phyloP scores from a whole-genome alignment of 352 stramenopile genomes.

The Pythium apleroticum region DNA sequence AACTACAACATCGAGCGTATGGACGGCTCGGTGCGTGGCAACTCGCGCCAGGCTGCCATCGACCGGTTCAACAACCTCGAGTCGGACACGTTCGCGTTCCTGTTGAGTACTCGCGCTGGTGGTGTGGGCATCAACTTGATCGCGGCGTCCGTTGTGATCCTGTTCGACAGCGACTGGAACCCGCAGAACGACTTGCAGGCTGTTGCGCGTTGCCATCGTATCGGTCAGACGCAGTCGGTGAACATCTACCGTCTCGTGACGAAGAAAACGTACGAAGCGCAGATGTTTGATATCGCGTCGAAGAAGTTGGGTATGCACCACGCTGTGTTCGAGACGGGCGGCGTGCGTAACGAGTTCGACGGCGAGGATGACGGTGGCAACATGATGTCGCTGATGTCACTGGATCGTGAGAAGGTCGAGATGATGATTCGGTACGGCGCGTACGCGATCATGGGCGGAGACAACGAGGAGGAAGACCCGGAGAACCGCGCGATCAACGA shows the following conservation, averaged over 20 bases:
- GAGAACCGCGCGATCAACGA: conserved; percentile 90
- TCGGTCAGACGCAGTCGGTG: conserved; percentile 99
- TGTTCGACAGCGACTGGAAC: conserved; percentile 98
- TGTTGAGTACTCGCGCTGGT: conserved; percentile 95
- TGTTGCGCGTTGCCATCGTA: conserved; percentile 98
- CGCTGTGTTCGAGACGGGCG: conserved; percentile 95
- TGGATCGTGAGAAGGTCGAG: conserved; percentile 98
- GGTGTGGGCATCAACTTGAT: conserved; percentile 98
- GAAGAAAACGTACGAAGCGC: conserved; percentile 98
- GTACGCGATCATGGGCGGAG: conserved; percentile 94
- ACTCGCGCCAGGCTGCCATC: conserved; percentile 97
- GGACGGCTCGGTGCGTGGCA: conserved; percentile 96
- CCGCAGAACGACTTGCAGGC: conserved; percentile 98
- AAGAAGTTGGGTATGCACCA: conserved; percentile 99
- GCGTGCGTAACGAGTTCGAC: conserved; percentile 92
- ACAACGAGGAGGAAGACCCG: conserved; percentile 94
- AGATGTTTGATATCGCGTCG: conserved; percentile 99
- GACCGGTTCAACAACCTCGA: conserved; percentile 96
- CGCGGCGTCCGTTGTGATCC: conserved; percentile 81
- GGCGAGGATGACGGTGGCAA: conserved; percentile 92
- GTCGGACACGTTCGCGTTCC: conserved; percentile 96
- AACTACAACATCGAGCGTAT: conserved; percentile 93
- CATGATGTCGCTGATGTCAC: conserved; percentile 91
- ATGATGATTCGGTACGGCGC: conserved; percentile 97
- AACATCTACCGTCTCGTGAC: conserved; percentile 99